Conservation (phyloP, 1,284 basidiomycete genomes). For the Leccinum fallax region DNA sequence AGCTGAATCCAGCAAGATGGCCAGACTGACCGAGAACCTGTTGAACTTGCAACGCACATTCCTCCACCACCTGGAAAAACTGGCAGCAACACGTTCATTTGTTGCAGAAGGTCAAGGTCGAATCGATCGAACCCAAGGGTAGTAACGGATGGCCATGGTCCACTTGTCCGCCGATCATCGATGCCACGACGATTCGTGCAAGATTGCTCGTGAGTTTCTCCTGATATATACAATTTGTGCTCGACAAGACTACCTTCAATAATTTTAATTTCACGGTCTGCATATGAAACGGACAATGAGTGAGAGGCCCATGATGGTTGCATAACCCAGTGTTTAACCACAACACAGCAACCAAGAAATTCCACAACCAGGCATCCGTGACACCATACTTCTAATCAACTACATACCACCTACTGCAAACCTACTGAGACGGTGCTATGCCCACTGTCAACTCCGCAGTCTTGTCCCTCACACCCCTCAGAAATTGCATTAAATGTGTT, state of each 20-base stretch:
- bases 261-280: no score
- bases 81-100: slow-evolving; percentile 49
- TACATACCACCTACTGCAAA: neutral
- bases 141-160: slow-evolving; percentile 64
- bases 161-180: slow-evolving; percentile 53
- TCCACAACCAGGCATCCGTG: no score
- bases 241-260: slow-evolving; percentile 34
- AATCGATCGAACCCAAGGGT: slow-evolving; percentile 54
- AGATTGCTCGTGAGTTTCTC: slow-evolving; percentile 65
- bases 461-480: slow-evolving; percentile 28
- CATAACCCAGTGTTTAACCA: neutral
- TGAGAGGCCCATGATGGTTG: no score
- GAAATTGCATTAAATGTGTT: slow-evolving; percentile 56
- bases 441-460: slow-evolving; percentile 25
- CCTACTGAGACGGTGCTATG: neutral
- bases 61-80: slow-evolving; percentile 54
- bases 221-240: slow-evolving; percentile 4
- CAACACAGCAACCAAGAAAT: neutral
- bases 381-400: neutral
- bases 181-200: slow-evolving; percentile 59
- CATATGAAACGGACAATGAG: no score
- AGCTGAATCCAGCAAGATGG: slow-evolving; percentile 56
- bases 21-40: slow-evolving; percentile 85
- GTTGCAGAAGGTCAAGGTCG: slow-evolving; percentile 72
- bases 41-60: slow-evolving; percentile 82